A percentile compares a stretch with the other conserved stretches of the same genome.
Evolutionary conservation across 2,329 filamentous ascomycete species (phyloP).

Genomic region (Botrytis pseudocinerea): DNA sequence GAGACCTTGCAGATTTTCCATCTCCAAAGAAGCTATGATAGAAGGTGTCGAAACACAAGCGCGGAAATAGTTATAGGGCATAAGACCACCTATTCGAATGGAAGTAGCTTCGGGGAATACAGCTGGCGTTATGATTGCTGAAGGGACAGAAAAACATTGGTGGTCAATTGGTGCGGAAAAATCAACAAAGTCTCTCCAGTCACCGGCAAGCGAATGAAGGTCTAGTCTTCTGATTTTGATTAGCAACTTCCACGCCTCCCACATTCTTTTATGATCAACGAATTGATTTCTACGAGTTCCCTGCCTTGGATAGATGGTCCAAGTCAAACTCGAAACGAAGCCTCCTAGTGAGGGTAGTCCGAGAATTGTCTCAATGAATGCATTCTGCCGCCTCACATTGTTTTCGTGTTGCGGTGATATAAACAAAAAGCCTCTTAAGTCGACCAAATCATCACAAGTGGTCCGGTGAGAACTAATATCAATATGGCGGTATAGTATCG

Average conservation of each 20-base stretch:
- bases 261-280: neutral
- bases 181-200: neutral
- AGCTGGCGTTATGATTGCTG: neutral
- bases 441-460: neutral
- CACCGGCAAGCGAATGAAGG: neutral
- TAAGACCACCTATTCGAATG: neutral
- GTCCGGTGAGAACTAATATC: neutral
- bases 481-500: neutral
- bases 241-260: neutral
- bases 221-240: neutral
- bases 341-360: neutral
- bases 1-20: neutral
- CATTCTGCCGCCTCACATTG: neutral
- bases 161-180: accelerated
- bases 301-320: neutral
- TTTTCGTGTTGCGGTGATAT: neutral
- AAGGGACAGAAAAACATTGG: neutral
- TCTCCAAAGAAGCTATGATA: neutral
- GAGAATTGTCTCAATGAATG: neutral
- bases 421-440: neutral
- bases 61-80: neutral
- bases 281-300: neutral
- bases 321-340: neutral
- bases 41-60: neutral
- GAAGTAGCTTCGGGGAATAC: neutral